Percentiles rank a stretch among this genome's conserved stretches.
These are phyloP conservation scores for Aspergillus ochraceoroseus DNA, from an alignment of 2,329 filamentous ascomycete species.

Conservation along the genomic window DNA sequence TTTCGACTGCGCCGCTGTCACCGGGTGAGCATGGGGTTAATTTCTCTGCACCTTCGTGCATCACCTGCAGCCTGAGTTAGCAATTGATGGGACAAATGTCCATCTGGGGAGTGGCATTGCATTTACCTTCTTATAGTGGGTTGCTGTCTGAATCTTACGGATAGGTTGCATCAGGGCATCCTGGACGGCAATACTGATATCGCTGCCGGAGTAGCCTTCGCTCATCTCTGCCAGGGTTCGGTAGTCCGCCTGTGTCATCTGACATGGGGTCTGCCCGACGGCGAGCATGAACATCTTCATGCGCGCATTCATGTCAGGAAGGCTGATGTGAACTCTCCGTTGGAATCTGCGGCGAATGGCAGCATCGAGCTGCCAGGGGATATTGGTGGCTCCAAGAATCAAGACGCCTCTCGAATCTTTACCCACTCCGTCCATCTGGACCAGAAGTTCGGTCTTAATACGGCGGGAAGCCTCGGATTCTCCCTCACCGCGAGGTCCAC, in stretches of 20 bases:
- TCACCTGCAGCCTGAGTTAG: constrained; percentile 52
- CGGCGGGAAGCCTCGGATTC: constrained; percentile 95
- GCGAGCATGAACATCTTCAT: constrained; percentile 95
- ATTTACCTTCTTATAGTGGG: constrained; percentile 87
- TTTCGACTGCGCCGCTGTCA: constrained; percentile 77
- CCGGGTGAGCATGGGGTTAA: constrained; percentile 89
- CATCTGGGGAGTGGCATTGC: background rate
- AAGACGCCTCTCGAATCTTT: constrained; percentile 91
- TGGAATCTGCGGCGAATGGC: constrained; percentile 96
- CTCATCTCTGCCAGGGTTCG: constrained; percentile 72
- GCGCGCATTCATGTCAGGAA: constrained; percentile 80
- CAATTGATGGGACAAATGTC: background rate
- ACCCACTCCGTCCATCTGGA: constrained; percentile 98
- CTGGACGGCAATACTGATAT: constrained; percentile 94
- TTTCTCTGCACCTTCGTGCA: constrained; percentile 57
- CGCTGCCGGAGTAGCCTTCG: constrained; percentile 91
- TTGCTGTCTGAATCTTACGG: constrained; percentile 92
- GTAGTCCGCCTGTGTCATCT: constrained; percentile 72
- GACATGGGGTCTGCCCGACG: constrained; percentile 87
- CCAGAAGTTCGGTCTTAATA: constrained; percentile 97
- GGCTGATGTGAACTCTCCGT: constrained; percentile 86
- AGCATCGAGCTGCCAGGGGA: constrained; percentile 95
- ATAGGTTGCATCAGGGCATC: constrained; percentile 97
- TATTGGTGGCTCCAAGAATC: constrained; percentile 94
- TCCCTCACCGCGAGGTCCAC: constrained; percentile 85